phyloP scores from a whole-genome alignment of 352 stramenopile genomes.

The Pythium folliculosum region DNA sequence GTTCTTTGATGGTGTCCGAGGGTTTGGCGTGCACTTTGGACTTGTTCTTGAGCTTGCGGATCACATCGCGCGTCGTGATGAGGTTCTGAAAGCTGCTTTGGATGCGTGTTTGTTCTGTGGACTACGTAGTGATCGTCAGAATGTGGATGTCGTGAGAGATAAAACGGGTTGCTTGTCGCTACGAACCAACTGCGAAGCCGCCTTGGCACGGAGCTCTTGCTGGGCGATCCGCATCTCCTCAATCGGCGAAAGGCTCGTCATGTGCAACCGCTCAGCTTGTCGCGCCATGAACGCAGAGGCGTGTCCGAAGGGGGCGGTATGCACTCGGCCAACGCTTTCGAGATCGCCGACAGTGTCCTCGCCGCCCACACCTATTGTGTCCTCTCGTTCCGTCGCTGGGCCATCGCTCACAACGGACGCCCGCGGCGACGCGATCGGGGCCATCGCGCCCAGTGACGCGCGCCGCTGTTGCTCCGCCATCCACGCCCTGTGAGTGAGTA shows the following conservation, averaged over 20 bases:
- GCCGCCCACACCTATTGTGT: no score
- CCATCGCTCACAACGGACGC: background rate
- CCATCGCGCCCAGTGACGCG: no score
- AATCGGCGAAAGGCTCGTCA: constrained; percentile 80
- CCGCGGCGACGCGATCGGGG: background rate
- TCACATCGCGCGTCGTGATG: constrained; percentile 58
- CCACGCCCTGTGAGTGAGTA: no score
- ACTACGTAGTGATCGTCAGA: constrained; percentile 5
- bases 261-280: constrained; percentile 65
- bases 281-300: constrained; percentile 77
- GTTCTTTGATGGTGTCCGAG: constrained; percentile 35
- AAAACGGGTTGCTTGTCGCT: no score
- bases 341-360: background rate
- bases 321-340: constrained; percentile 4
- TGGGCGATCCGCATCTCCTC: constrained; percentile 84
- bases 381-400: background rate
- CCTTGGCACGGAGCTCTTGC: constrained; percentile 77
- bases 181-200: constrained; percentile 50
- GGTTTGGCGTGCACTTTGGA: constrained; percentile 44
- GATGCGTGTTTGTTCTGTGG: constrained; percentile 34
- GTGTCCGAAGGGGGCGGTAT: background rate
- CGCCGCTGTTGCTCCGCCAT: background rate
- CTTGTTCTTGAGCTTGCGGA: constrained; percentile 60
- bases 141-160: no score
- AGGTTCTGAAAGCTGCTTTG: constrained; percentile 58